A percentile compares a stretch with the other conserved stretches of the same genome.
These are phyloP conservation scores for Prototheca stagnorum DNA, from an alignment of 163 green algal species.

Conservation along the genomic window DNA sequence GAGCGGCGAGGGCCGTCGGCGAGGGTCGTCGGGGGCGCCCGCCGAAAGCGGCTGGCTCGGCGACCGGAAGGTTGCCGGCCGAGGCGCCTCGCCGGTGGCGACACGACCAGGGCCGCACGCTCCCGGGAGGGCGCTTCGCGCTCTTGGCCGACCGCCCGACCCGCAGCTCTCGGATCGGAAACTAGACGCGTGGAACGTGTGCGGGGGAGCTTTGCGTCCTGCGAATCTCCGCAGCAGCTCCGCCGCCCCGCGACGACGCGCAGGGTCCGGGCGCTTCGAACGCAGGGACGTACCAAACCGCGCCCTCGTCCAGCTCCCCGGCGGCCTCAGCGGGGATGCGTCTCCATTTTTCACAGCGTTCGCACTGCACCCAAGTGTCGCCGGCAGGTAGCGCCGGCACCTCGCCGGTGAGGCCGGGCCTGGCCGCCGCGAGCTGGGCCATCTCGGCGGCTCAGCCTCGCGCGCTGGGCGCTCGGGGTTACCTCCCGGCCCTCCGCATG, in stretches of 20 bases:
- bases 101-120: background rate
- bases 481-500: background rate
- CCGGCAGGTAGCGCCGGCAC: too few relatives aligned
- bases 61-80: background rate
- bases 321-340: slow-evolving; percentile 35
- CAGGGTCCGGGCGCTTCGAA: too few relatives aligned
- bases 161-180: too few relatives aligned
- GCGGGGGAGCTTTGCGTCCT: too few relatives aligned
- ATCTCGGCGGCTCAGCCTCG: too few relatives aligned
- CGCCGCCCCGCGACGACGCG: too few relatives aligned
- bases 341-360: slow-evolving; percentile 67
- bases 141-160: too few relatives aligned
- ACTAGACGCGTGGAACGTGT: background rate
- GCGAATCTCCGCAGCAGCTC: too few relatives aligned
- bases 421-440: too few relatives aligned
- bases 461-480: too few relatives aligned
- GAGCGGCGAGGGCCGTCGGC: background rate
- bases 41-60: background rate
- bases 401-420: too few relatives aligned
- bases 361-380: slow-evolving; percentile 81
- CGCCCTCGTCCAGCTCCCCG: slow-evolving; percentile 36
- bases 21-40: background rate
- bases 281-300: slow-evolving; percentile 32
- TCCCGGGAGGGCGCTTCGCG: background rate
- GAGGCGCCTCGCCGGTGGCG: too few relatives aligned